Percentiles rank a stretch among this genome's conserved stretches.
Conservation (phyloP, 164 flowering plant species). For the Piper longum region DNA sequence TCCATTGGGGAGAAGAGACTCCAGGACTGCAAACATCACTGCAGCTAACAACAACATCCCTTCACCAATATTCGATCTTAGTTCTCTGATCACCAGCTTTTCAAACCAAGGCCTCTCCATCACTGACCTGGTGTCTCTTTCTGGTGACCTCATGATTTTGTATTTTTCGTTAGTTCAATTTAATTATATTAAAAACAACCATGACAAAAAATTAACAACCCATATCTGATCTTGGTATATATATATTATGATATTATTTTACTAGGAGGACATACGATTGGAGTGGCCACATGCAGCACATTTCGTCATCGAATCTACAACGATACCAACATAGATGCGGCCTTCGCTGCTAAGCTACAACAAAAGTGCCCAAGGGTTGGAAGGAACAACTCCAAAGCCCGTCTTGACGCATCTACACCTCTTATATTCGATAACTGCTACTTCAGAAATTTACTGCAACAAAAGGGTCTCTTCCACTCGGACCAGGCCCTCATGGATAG, state of each 20-base stretch:
- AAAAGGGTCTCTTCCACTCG: conserved; percentile 21
- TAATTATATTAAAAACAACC: too few relatives aligned
- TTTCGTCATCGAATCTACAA: conserved; percentile 20
- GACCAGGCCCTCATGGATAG: conserved; percentile 24
- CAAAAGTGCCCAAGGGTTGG: conserved; percentile 17
- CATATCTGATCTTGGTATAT: background rate
- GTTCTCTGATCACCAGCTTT: conserved; percentile 17
- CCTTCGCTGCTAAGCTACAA: conserved; percentile 13
- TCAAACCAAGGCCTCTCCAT: conserved; percentile 16
- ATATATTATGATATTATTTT: background rate
- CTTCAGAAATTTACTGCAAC: conserved; percentile 12
- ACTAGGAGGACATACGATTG: conserved; percentile 27
- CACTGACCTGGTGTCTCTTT: conserved; percentile 37
- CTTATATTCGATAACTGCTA: conserved; percentile 15
- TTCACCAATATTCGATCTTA: conserved; percentile 6
- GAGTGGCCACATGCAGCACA: conserved; percentile 20
- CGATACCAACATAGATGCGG: conserved; percentile 15
- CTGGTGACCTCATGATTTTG: conserved; percentile 13
- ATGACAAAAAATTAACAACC: background rate
- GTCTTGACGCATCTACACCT: conserved; percentile 17
- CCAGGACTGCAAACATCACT: conserved; percentile 20
- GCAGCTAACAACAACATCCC: conserved; percentile 28
- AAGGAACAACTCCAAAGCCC: conserved; percentile 9
- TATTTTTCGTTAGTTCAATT: background rate
- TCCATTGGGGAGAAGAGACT: conserved; percentile 36